Evolutionary conservation across 2,329 filamentous ascomycete species (phyloP).

Genomic region (Venturia pyrina): DNA sequence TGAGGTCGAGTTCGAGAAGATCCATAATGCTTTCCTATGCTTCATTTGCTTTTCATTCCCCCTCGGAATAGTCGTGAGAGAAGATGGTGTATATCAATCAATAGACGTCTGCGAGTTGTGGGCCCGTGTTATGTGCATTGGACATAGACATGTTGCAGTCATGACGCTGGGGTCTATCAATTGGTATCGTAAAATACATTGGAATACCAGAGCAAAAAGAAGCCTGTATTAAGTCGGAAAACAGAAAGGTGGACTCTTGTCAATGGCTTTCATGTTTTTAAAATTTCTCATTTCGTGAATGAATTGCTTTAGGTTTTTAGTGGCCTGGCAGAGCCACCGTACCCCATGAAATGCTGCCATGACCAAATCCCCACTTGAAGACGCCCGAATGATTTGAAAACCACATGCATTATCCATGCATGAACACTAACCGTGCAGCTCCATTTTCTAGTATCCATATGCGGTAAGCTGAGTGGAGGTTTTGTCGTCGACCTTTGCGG

Average conservation of each 20-base stretch:
- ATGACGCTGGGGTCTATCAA: not conserved
- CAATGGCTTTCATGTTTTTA: slow-evolving; percentile 4
- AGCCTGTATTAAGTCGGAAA: not conserved
- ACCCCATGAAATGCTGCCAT: slow-evolving; percentile 9
- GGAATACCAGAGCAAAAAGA: not conserved
- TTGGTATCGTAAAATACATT: slow-evolving; percentile 5
- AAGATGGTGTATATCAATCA: not conserved
- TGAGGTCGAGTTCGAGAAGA: too few relatives aligned
- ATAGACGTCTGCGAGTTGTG: not conserved
- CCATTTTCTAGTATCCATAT: slow-evolving; percentile 69
- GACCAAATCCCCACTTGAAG: slow-evolving; percentile 7
- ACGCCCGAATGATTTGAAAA: slow-evolving; percentile 5
- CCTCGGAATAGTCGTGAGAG: too few relatives aligned
- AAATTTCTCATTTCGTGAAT: not conserved
- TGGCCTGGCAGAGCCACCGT: not conserved
- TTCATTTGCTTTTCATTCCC: not conserved
- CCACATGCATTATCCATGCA: not conserved
- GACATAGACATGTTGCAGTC: not conserved
- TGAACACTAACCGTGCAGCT: slow-evolving; percentile 10
- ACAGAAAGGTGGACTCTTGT: not conserved
- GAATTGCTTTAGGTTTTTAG: slow-evolving; percentile 6
- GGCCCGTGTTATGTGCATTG: not conserved
- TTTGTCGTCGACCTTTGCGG: slow-evolving; percentile 75
- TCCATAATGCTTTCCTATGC: not conserved
- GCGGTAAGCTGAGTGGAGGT: slow-evolving; percentile 78